Base-by-base conservation (phyloP, 176 grass and related monocot species). In the Guadua angustifolia region DNA sequence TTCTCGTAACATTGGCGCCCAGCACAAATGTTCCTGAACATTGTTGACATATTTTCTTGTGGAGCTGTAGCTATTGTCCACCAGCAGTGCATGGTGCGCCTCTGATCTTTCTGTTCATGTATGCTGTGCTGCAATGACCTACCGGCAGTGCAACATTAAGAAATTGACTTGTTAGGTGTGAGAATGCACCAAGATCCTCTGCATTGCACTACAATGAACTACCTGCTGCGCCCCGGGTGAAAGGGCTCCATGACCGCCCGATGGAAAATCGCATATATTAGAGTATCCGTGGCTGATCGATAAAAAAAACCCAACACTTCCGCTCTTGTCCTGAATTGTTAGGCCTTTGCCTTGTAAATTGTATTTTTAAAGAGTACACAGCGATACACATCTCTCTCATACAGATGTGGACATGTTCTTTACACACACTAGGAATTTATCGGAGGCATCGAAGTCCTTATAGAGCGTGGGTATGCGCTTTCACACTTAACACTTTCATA, bases 21-120 rank as follows among this genome's bases (percentile, higher is more conserved):
- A 74, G 46, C 38, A 64, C 50, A 74, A 25, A 57, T 80, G 69
- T 68, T 75, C 11, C n/a, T 16, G 22, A 46, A 51, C 55, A 19
- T 38, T 67, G 6, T 59, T 21, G 36, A 76, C 44, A 77, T 66
- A 40, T 25, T 51, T 49, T 64, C 36, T 66, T 73, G 44, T 12
- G 44, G 44, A 44, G 49, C 39, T 68, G 76, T 71, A 50, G 64
- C 80, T 74, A 74, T 33, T 66, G 61, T 79, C 74, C 57, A 58
- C 45, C 66, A 72, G 47, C 47, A 65, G 25, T 73, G n/a, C 29
- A 60, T 33, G 50, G 16, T 55, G 45, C 74, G 50, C 71, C 19
- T 50, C 42, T 77, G 32, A 40, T 62, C 19, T 51, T 36, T 56
- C 66, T 72, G 56, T 53, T 50, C 79, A 35, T 52, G 43, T 25